Conservation (phyloP, 345 rosid species). For the Turnera subulata region DNA sequence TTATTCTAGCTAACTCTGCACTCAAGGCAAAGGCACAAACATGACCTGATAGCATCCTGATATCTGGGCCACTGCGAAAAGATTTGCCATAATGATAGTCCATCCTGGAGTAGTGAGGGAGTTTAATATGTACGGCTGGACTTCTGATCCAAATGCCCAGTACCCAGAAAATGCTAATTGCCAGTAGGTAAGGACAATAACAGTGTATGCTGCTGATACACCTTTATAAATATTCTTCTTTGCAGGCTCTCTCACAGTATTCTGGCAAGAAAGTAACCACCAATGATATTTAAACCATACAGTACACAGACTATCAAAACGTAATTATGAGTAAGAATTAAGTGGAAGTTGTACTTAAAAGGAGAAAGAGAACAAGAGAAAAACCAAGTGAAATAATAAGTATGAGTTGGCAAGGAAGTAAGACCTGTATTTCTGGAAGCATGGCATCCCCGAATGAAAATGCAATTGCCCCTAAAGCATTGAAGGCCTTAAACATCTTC, state of each 20-base stretch:
- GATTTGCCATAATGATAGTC: slow-evolving; percentile 49
- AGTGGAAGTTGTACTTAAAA: background rate
- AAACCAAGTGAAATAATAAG: background rate
- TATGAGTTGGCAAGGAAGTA: no score
- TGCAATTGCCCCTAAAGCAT: slow-evolving; percentile 51
- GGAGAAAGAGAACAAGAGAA: background rate
- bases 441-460: slow-evolving; percentile 56
- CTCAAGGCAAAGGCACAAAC: no score
- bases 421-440: slow-evolving; percentile 62
- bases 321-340: no score
- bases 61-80: slow-evolving; percentile 48
- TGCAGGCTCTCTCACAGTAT: slow-evolving; percentile 42
- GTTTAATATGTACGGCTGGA: slow-evolving; percentile 41
- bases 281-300: no score
- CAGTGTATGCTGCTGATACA: slow-evolving; percentile 41
- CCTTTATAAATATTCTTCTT: slow-evolving; percentile 47
- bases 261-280: slow-evolving; percentile 28
- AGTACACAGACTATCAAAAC: no score
- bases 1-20: no score
- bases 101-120: slow-evolving; percentile 44
- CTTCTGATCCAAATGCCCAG: slow-evolving; percentile 55
- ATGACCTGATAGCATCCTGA: slow-evolving; percentile 60
- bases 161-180: slow-evolving; percentile 46
- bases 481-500: slow-evolving; percentile 43
- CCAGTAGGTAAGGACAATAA: slow-evolving; percentile 43